Evolutionary conservation across 2,329 filamentous ascomycete genomes (phyloP), one percentile per base, ranked within the genome.

Genomic region (Claviceps purpurea): DNA sequence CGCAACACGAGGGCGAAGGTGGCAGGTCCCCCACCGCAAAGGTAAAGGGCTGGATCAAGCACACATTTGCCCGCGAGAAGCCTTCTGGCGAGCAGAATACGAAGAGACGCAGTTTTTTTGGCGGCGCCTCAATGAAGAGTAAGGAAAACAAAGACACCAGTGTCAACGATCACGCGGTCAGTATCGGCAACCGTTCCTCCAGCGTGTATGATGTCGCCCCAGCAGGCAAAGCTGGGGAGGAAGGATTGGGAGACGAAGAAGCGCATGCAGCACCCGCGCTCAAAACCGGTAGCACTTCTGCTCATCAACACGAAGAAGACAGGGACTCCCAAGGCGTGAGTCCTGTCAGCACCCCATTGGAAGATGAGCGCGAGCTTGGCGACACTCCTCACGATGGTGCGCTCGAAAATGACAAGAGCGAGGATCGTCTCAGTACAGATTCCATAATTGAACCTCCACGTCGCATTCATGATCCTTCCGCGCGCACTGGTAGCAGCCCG

Each of bases 41-140:
- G 54, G 71, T 78, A 44, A 78, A 72, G 57, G 71, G 69, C 41
- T 81, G 78, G 78, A 68, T 81, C 51, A 79, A 75, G 61, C 74
- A 72, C 24, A 74, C 72, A 5, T 75, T 81, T 55, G 71, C 70
- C 0, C 66, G 68, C 5, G 64, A 70, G 8, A 73, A 71, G 52
- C 69, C 70, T 2, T 51, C 69, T 0, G 63, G 66, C 7, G 69
- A 70, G 11, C 63, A 69, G 1, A 61, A 60, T 16, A 61, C 66
- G 4, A 67, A 68, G 58, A 59, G 60, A 47, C 66, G 63, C 52
- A 64, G 69, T 24, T 79, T 80, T 56, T 61, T 79, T 14, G 77
- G 77, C 14, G 76, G 77, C 5, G 73, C 71, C 0, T 68, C 73
- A 11, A 64, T 77, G 5, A 70, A 68, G 1, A 71, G 59, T 5